Base-by-base conservation (phyloP, 1,284 basidiomycete species). In the Pseudozyma tsukubaensis region DNA sequence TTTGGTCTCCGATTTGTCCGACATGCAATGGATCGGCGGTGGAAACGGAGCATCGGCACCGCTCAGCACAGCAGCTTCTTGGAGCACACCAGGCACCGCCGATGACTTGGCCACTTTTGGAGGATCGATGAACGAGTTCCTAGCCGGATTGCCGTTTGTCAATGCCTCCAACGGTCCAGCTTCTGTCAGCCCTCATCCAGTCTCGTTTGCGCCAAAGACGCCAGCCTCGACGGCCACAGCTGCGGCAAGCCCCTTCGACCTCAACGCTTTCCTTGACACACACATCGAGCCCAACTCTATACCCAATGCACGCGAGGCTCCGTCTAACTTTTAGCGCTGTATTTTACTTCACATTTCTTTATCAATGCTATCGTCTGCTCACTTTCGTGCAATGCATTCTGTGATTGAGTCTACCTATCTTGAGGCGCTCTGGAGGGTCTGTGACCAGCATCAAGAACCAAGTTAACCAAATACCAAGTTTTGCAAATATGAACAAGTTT, bases 231-330 rank as follows among this genome's bases (percentile, higher is more conserved):
- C 58, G 43, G 29, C 65, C 2, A 49, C 36, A 1, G 21, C 51
- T 7, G 59, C 45, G 9, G 52, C 32, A 1, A 63, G 55, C 12
- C 70, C 70, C 14, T 72, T 72, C 24, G 70, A 72, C 42, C 34
- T 72, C 34, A 72, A 72, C 39, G 70, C 70, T 4, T 72, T 72
- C 42, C 39, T 72, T 14, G 64, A 72, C 10, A 60, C 64, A 21
- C 64, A 63, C 21, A 64, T 68, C 32, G 58, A 56, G 29, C 32
- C 68, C 13, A 47, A 21, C 19, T 32, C 35, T 10, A 36, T 50
- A 4, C 32, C 55, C 11, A 45, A 58, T 48, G 54, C 18, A 4
- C 59, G 65, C n/a, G 12, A 32, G n/a, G 35, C 54, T 14, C 50
- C 54, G 11, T 24, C 63, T 32, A 55, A 37, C 29, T 55, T 66